These are phyloP conservation scores for Seiridium unicorne DNA, from an alignment of 2,329 filamentous ascomycete species.

Conservation along the genomic window DNA sequence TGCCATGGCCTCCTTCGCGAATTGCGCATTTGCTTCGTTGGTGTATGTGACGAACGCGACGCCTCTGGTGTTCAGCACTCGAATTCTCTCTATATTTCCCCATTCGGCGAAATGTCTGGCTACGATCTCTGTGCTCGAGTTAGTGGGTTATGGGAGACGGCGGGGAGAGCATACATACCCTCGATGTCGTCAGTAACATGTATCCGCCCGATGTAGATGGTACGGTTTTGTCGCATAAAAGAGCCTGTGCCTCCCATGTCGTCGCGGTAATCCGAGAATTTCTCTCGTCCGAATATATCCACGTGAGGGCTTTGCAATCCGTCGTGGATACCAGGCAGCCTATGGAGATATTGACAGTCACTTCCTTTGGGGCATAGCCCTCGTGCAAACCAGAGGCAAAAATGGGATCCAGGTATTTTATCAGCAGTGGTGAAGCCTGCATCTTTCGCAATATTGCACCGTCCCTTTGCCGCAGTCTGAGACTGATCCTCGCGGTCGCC, in stretches of 20 bases:
- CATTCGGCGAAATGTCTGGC: constrained; percentile 95
- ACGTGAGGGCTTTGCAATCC: constrained; percentile 83
- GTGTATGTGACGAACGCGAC: constrained; percentile 95
- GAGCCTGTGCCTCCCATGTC: constrained; percentile 97
- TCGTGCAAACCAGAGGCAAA: constrained; percentile 90
- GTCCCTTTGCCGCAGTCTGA: constrained; percentile 76
- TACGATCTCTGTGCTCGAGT: constrained; percentile 78
- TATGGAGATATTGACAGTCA: constrained; percentile 92
- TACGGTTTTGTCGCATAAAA: constrained; percentile 92
- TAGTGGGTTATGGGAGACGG: no score
- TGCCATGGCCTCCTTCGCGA: constrained; percentile 93
- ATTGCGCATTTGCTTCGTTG: constrained; percentile 84
- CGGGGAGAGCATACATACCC: no score
- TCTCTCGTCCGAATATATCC: constrained; percentile 93
- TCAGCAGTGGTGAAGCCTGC: constrained; percentile 78
- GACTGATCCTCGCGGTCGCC: constrained; percentile 92
- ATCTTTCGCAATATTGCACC: constrained; percentile 83
- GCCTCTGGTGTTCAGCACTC: constrained; percentile 83
- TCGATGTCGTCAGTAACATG: constrained; percentile 85
- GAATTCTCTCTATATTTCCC: constrained; percentile 85
- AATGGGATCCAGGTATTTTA: constrained; percentile 75
- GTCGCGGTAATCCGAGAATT: constrained; percentile 88
- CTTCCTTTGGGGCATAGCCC: constrained; percentile 80
- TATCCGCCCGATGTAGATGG: constrained; percentile 89
- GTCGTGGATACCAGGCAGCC: constrained; percentile 82